Percentiles rank a stretch among this genome's conserved stretches.
Conservation (phyloP, 805 yeast genomes). For the Starmerella cellae region DNA sequence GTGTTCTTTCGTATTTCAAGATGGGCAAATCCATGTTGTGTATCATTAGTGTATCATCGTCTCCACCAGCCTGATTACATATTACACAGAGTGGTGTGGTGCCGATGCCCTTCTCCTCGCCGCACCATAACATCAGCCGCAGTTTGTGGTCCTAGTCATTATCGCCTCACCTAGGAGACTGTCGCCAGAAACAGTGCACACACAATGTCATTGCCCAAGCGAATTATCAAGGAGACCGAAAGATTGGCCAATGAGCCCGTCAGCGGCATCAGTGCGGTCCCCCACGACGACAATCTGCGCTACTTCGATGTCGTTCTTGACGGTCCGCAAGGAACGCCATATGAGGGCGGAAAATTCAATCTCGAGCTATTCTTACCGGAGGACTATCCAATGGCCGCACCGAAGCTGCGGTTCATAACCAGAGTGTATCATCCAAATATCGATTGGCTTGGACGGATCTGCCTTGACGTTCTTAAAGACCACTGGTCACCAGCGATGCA, state of each 20-base stretch:
- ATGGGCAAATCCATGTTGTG: no score
- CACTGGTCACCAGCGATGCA: slow-evolving; percentile 98
- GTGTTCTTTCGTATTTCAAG: no score
- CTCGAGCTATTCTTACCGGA: slow-evolving; percentile 85
- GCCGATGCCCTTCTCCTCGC: no score
- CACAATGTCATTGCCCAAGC: slow-evolving; percentile 47
- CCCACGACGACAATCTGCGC: slow-evolving; percentile 87
- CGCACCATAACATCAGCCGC: no score
- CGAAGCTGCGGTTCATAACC: slow-evolving; percentile 85
- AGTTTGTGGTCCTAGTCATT: no score
- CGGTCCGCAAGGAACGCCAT: slow-evolving; percentile 86
- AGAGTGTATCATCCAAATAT: slow-evolving; percentile 94
- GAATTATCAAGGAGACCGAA: slow-evolving; percentile 95
- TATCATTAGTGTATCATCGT: no score
- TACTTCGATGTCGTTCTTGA: slow-evolving; percentile 84
- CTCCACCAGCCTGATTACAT: no score
- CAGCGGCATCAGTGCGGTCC: slow-evolving; percentile 85
- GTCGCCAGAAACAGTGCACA: no score
- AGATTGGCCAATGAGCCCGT: slow-evolving; percentile 87
- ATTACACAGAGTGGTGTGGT: no score
- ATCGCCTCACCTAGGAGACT: no score
- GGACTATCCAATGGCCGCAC: slow-evolving; percentile 97
- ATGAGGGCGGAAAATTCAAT: slow-evolving; percentile 63
- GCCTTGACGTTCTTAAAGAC: slow-evolving; percentile 84
- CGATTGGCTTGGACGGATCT: slow-evolving; percentile 87